Base-by-base conservation (phyloP, 768 basidiomycete species). In the Phylloporus arenicola region DNA sequence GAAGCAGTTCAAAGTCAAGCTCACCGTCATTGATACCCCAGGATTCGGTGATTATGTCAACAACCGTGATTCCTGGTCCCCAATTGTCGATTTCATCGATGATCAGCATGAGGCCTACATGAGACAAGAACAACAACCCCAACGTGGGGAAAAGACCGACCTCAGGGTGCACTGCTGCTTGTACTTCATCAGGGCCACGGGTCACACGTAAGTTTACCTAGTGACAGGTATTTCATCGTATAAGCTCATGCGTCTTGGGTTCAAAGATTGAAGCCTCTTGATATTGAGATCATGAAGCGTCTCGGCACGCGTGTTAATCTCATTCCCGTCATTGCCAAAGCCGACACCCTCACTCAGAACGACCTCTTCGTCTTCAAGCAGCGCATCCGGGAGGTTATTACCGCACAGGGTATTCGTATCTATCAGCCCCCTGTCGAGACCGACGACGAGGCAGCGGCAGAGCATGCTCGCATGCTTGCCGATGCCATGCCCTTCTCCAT, bases 1-100 rank as follows among this genome's bases (percentile, higher is more conserved):
- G 72, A 92, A 94, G 68, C 88, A 92, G 67, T 98, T 98, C 84
- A 95, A 93, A 72, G 94, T 97, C 78, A 98, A 97, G 78, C 83
- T 99, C 57, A 94, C 89, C 16, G 96, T 98, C 67, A 95, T 99
- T 57, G 96, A 99, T 71, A 97, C 95, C 11, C 96, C 96, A 48
- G 96, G 96, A 25, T 99, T 98, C 56, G 96, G 96, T 33, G 96
- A 99, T 86, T 98, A 97, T 64, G 95, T 99, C 74, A 99, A 99
- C 89, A 99, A 99, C 81, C 83, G 92, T 50, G 96, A 98, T 70
- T 94, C 92, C 17, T 99, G 96, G 96, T 79, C 82, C 25, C 96
- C 96, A 47, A 98, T 99, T 59, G 86, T 99, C 67, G 95, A 99
- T 70, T 98, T 98, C 70, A 93, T 96, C 58, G 90, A 92, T 67